Conservation (phyloP, 2,329 filamentous ascomycete species). For the Cercospora nicotianae region DNA sequence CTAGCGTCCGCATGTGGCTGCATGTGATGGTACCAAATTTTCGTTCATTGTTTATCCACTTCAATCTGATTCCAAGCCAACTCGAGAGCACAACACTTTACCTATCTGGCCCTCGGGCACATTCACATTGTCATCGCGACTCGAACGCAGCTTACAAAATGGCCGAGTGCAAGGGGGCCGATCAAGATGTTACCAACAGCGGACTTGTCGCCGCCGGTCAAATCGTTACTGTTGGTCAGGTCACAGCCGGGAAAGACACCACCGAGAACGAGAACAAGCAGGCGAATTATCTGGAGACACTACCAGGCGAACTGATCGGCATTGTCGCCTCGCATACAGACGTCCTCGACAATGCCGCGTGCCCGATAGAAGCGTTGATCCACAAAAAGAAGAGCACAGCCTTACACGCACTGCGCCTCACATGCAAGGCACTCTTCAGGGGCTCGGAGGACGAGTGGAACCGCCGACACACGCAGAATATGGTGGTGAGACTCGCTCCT, state of each 20-base stretch:
- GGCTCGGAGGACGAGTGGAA: neutral
- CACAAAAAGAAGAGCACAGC: neutral
- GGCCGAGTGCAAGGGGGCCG: neutral
- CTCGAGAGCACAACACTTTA: neutral
- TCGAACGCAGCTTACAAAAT: neutral
- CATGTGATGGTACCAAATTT: neutral
- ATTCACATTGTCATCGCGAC: neutral
- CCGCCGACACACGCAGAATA: neutral
- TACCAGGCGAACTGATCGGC: neutral
- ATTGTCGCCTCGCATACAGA: neutral
- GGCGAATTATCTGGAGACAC: neutral
- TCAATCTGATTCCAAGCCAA: neutral
- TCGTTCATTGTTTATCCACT: neutral
- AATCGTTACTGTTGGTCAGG: neutral
- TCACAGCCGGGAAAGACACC: neutral
- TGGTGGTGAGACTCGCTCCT: neutral
- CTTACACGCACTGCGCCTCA: neutral
- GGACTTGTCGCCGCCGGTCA: neutral
- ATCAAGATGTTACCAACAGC: neutral
- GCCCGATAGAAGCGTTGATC: neutral
- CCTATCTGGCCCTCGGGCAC: neutral
- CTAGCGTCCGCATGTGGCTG: neutral
- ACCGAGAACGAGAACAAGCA: neutral
- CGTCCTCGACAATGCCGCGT: neutral
- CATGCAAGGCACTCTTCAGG: neutral